A percentile compares a stretch with the other conserved stretches of the same genome.
These are phyloP conservation scores for Graphilbum ipis-grandicollis DNA, from an alignment of 2,329 filamentous ascomycete species.

Conservation along the genomic window DNA sequence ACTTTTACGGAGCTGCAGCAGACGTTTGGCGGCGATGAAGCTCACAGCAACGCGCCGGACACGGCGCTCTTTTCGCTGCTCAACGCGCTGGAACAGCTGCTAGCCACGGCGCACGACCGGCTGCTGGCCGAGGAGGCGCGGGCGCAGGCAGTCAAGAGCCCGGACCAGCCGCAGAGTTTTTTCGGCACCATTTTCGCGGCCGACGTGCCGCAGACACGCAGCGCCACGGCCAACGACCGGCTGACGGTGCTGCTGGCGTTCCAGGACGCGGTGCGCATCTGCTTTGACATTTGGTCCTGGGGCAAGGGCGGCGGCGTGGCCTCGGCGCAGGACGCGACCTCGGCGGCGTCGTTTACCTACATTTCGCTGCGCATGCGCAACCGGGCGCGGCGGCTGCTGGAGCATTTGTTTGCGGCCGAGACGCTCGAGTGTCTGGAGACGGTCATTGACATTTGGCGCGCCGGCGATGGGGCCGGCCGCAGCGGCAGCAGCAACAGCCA, in stretches of 20 bases:
- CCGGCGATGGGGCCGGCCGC: too few species aligned
- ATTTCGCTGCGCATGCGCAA: slow-evolving; percentile 86
- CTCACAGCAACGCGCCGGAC: slow-evolving; percentile 35
- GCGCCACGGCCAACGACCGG: slow-evolving; percentile 77
- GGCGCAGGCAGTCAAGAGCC: slow-evolving; percentile 51
- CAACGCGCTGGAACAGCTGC: slow-evolving; percentile 81
- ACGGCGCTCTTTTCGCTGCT: slow-evolving; percentile 67
- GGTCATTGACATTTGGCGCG: slow-evolving; percentile 67
- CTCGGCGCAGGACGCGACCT: slow-evolving; percentile 40
- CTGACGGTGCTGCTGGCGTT: slow-evolving; percentile 91
- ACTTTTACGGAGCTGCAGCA: slow-evolving; percentile 56
- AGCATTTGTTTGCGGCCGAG: slow-evolving; percentile 85
- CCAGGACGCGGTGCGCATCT: slow-evolving; percentile 84
- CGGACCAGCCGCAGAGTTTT: slow-evolving; percentile 71
- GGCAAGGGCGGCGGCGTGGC: slow-evolving; percentile 3
- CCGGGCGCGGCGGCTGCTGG: slow-evolving; percentile 67
- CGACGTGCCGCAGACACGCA: slow-evolving; percentile 60
- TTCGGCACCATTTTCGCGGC: slow-evolving; percentile 85
- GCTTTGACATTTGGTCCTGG: slow-evolving; percentile 81
- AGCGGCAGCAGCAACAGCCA: slow-evolving; percentile 10
- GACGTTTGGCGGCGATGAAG: slow-evolving; percentile 28
- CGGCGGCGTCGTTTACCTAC: slow-evolving; percentile 70
- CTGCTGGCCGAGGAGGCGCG: slow-evolving; percentile 60
- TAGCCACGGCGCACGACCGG: slow-evolving; percentile 74
- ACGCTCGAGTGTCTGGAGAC: slow-evolving; percentile 88